Conservation (phyloP, 768 basidiomycete genomes). For the Tulasnella sp. region DNA sequence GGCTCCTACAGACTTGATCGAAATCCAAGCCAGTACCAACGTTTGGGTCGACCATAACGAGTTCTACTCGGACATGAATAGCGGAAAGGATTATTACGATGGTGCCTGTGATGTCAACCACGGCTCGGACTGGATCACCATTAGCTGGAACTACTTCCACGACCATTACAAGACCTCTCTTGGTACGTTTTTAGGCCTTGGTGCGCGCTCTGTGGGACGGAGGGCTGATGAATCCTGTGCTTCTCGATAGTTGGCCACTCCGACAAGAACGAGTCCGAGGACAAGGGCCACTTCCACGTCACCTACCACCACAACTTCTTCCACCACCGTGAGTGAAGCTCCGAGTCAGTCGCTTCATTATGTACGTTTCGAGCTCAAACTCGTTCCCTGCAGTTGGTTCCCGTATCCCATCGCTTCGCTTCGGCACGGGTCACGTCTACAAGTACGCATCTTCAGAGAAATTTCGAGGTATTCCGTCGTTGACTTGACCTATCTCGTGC, state of each 20-base stretch:
- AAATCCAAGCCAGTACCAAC: constrained; percentile 7
- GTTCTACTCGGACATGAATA: constrained; percentile 21
- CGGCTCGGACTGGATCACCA: constrained; percentile 40
- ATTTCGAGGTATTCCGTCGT: too few relatives aligned
- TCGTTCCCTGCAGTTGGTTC: constrained; percentile 36
- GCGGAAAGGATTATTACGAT: constrained; percentile 45
- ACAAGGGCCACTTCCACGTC: background rate
- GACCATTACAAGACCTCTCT: constrained; percentile 49
- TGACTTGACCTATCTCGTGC: background rate
- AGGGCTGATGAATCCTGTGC: background rate
- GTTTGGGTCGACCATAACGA: constrained; percentile 22
- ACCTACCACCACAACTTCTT: constrained; percentile 21
- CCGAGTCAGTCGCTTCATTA: background rate
- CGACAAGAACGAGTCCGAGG: constrained; percentile 40
- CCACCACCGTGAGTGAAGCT: background rate
- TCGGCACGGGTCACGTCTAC: constrained; percentile 26
- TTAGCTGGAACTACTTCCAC: constrained; percentile 15
- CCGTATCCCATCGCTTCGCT: constrained; percentile 46
- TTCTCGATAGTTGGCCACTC: background rate
- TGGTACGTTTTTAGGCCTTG: background rate
- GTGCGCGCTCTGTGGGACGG: background rate
- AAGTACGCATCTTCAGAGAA: background rate
- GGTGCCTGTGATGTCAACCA: constrained; percentile 49
- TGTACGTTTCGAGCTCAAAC: background rate
- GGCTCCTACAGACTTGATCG: constrained; percentile 17